Evolutionary conservation across 495 filamentous ascomycete genomes (phyloP), one percentile per base, ranked within the genome.

Genomic region (Aspergillus steynii): DNA sequence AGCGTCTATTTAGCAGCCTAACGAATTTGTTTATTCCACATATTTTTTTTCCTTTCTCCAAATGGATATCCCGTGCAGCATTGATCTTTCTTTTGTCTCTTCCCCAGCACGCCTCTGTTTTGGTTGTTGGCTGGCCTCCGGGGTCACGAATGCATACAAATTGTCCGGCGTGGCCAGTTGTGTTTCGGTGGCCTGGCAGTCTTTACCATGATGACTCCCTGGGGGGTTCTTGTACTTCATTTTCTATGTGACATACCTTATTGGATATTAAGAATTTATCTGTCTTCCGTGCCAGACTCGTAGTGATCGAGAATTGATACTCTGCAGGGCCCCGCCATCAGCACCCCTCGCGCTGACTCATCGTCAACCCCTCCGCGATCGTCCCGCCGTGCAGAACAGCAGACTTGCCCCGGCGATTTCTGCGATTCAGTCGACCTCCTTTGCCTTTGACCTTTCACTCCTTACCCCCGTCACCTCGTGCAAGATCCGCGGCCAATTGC

Each of bases 11-110:
- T 67, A 67, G 60, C 68, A 68, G 64, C 56, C 56, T 73, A 65
- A 73, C 65, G 66, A 73, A 60, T 63, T 68, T 70, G 65, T 64
- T 59, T 26, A 61, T 55, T 59, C 25, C 29, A 47, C 47, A 20
- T 20, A 20, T 20, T 20, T 32, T 25, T 51, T 54, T 56, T 64
- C 49, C 48, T 7, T 34, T 34, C 31, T 42, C 37, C 15, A 58
- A 55, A 68, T 62, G 67, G 70, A 78, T 77, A 74, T 76, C 71
- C 70, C 68, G 61, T 67, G 58, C 52, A 52, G 67, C 70, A 67
- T 69, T 62, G 60, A 48, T 59, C 52, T 65, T 46, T 59, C 61
- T 53, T 54, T 56, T 56, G 52, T 66, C 9, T 60, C 27, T 50
- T 48, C 62, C 53, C 29, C 48, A 37, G 56, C 42, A 53, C 20